Evolutionary conservation across 345 rosid species (phyloP), one percentile per base, ranked within the genome.

Genomic region (Arabis hirsuta): DNA sequence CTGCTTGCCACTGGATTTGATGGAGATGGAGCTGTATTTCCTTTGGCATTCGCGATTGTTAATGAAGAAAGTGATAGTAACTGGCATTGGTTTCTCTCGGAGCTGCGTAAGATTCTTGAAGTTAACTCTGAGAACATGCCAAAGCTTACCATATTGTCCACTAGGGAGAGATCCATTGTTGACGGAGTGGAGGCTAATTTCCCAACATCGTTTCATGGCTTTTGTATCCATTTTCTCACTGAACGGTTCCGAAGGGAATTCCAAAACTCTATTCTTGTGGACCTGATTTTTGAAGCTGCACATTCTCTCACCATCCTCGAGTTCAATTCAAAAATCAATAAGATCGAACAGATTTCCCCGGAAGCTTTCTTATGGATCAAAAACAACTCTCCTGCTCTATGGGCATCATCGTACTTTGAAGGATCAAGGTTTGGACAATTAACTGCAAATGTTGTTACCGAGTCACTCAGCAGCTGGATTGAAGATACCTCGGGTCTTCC

Each of bases 1-100:
- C 88, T 94, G 69, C 82, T 94, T 60, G 98, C 96, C 24, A 78
- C 89, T 57, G 96, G 97, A 52, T 89, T 93, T 73, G 98, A 90
- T 63, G 98, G 98, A 42, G 92, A 87, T 48, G 97, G 97, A 11
- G 89, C 86, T 46, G 69, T 85, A 12, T 94, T 89, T 72, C 98
- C 96, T 41, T 69, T 94, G 63, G 94, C 96, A 36, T 91, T 89
- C 43, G 95, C 89, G 16, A 88, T 94, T 19, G 84, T 94, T 41
- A 84, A 85, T 13, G 92, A 90, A 79, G 98, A 90, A 71, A 91
- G 79, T 14, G 90, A 84, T 29, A 86, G 76, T 54, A 91, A 87
- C 60, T 94, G 97, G 96, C 81, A 81, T 85, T 80, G 86, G 88
- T 94, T 94, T 73, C 88, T 94, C n/a, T 81, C 87, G 3, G 97